Evolutionary conservation across 225 moss, liverwort and hornwort genomes (phyloP), one percentile per base, ranked within the genome.

Genomic region (Pleurozium schreberi): DNA sequence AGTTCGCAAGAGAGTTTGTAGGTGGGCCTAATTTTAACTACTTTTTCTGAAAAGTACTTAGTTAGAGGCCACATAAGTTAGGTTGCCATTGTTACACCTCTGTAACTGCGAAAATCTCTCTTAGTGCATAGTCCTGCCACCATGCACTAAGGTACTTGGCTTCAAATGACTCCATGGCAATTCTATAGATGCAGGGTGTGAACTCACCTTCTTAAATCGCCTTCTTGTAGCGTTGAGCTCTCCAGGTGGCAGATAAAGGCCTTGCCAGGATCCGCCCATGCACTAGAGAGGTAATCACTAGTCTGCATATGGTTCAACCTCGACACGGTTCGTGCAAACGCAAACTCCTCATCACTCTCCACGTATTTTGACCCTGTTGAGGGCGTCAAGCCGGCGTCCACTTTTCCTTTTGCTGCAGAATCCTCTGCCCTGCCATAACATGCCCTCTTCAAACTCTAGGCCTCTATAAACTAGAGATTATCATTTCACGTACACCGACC

Each of bases 261-360:
- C 92, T 96, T 96, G 84, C 96, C 96, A 40, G 95, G 97, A 90
- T 94, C 91, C 80, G 94, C 93, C 96, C 95, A 97, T 57, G 95
- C 92, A 89, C 94, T 93, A 23, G 95, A 93, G 67, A 96, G 94
- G 68, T 95, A 96, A 64, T 97, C 95, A 87, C 90, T 93, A 60
- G 94, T 94, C 77, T 97, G 96, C 94, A 95, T 96, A 71, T 96
- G 94, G 91, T 95, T 94, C 88, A 96, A 90, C 76, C 95, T 93
- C 23, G 94, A 95, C 73, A 96, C 95, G 38, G 94, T 96, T 91
- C 95, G 92, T 85, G 97, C 97, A 90, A 96, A 96, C 10, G 97
- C 96, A 80, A 97, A 95, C 83, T 97, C 97, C 85, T 97, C 96
- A 88, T 97, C 95, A 67, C 90, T 94, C 89, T 97, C 96, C 82